phyloP scores from a whole-genome alignment of 2,329 filamentous ascomycete species.

The Ceratocystis ficicola region DNA sequence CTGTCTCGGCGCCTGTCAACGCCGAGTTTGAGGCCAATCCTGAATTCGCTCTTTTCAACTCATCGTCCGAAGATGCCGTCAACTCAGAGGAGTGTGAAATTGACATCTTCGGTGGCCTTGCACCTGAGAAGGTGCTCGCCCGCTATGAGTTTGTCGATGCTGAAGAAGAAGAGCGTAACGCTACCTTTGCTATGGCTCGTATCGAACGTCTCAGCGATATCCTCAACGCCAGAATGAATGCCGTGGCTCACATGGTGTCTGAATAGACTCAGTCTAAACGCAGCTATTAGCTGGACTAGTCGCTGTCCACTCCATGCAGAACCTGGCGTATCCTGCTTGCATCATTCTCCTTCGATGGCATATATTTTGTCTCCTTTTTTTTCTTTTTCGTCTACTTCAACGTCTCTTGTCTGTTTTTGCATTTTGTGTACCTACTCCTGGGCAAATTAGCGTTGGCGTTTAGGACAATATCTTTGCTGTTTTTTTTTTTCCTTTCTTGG shows the following conservation, averaged over 20 bases:
- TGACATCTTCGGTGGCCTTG: constrained; percentile 43
- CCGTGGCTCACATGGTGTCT: constrained; percentile 17
- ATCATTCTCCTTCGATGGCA: constrained; percentile 9
- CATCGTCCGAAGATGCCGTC: constrained; percentile 28
- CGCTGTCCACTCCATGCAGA: constrained; percentile 18
- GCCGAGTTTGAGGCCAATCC: constrained; percentile 52
- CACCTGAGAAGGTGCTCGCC: constrained; percentile 51
- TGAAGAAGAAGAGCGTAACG: constrained; percentile 37
- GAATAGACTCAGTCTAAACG: constrained; percentile 6
- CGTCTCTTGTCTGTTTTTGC: constrained; percentile 12
- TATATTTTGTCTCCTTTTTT: constrained; percentile 6
- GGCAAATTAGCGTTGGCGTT: constrained; percentile 22
- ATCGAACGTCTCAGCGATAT: constrained; percentile 38
- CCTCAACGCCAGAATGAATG: constrained; percentile 21
- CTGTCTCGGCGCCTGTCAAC: constrained; percentile 31
- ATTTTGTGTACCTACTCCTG: constrained; percentile 17
- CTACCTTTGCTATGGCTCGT: constrained; percentile 37
- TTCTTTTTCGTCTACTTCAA: constrained; percentile 6
- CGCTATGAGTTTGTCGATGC: constrained; percentile 53
- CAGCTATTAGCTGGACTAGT: constrained; percentile 21
- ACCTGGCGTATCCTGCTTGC: constrained; percentile 15
- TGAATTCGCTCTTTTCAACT: constrained; percentile 49
- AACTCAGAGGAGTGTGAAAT: constrained; percentile 34
- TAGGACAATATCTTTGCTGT: constrained; percentile 16
- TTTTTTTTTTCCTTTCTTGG: constrained; percentile 8